phyloP scores from a whole-genome alignment of 495 filamentous ascomycete genomes.

The Penicillium coprophilum region DNA sequence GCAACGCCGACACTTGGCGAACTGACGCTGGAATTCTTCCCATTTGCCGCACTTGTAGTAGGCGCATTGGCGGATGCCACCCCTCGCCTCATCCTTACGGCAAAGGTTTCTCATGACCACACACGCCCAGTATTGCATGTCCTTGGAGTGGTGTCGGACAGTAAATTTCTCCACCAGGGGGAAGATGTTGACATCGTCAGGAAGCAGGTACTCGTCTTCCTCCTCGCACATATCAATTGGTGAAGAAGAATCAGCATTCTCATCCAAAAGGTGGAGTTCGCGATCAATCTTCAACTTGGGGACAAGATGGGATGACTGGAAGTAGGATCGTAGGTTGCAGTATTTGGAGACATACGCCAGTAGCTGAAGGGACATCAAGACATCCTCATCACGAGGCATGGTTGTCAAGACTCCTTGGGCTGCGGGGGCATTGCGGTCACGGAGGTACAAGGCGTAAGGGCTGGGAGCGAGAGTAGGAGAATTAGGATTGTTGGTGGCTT shows the following conservation, averaged over 20 bases:
- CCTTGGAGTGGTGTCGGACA: constrained; percentile 84
- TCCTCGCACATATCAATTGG: constrained; percentile 56
- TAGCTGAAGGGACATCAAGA: constrained; percentile 96
- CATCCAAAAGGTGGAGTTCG: constrained; percentile 77
- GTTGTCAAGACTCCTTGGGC: constrained; percentile 72
- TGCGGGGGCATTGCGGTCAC: constrained; percentile 64
- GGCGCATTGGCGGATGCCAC: constrained; percentile 93
- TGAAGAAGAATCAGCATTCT: constrained; percentile 48
- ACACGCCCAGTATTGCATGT: constrained; percentile 99
- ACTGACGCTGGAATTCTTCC: constrained; percentile 94
- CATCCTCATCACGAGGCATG: constrained; percentile 95
- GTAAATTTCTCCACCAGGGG: constrained; percentile 98
- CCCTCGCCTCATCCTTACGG: constrained; percentile 91
- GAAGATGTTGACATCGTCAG: constrained; percentile 97
- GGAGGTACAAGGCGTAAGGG: constrained; percentile 70
- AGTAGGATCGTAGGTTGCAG: constrained; percentile 91
- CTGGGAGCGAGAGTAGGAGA: constrained; percentile 69
- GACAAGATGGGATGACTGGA: constrained; percentile 91
- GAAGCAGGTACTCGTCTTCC: constrained; percentile 87
- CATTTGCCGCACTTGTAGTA: constrained; percentile 98
- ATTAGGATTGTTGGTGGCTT: constrained; percentile 67
- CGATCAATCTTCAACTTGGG: constrained; percentile 86
- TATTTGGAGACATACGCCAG: constrained; percentile 98
- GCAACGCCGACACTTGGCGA: constrained; percentile 96
- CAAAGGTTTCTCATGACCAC: constrained; percentile 99